Evolutionary conservation across 495 filamentous ascomycete species (phyloP).

Genomic region (Achaetomiella virescens): DNA sequence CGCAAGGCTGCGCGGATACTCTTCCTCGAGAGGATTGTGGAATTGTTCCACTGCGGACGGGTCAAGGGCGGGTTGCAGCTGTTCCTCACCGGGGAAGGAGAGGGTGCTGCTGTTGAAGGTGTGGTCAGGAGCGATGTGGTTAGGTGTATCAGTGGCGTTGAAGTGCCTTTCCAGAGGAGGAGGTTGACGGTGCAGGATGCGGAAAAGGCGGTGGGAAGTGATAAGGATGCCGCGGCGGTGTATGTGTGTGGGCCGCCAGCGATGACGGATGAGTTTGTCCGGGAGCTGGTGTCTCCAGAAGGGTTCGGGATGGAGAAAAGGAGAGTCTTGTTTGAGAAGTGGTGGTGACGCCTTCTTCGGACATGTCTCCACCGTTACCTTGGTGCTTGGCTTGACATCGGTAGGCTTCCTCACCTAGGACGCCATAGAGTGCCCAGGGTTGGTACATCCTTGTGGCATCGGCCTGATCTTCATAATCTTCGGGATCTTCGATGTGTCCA

Average conservation of each 20-base stretch:
- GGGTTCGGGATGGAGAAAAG: conserved; percentile 49
- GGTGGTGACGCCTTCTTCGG: conserved; percentile 55
- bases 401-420: too few relatives aligned
- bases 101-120: neutral
- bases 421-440: too few relatives aligned
- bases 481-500: too few relatives aligned
- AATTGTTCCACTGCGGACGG: conserved; percentile 25
- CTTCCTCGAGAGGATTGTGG: conserved; percentile 40
- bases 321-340: conserved; percentile 74
- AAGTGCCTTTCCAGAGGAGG: conserved; percentile 37
- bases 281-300: conserved; percentile 33
- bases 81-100: conserved; percentile 28
- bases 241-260: conserved; percentile 74
- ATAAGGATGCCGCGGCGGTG: conserved; percentile 49
- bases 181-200: conserved; percentile 51
- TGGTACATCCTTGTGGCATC: too few relatives aligned
- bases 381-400: too few relatives aligned
- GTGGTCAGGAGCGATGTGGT: conserved; percentile 17
- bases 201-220: conserved; percentile 38
- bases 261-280: conserved; percentile 78
- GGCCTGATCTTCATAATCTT: too few relatives aligned
- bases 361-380: too few relatives aligned
- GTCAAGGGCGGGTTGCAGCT: conserved; percentile 28
- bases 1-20: conserved; percentile 27
- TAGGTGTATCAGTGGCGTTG: conserved; percentile 10